Base-by-base conservation (phyloP, 2,329 filamentous ascomycete genomes). In the Exophiala sideris region DNA sequence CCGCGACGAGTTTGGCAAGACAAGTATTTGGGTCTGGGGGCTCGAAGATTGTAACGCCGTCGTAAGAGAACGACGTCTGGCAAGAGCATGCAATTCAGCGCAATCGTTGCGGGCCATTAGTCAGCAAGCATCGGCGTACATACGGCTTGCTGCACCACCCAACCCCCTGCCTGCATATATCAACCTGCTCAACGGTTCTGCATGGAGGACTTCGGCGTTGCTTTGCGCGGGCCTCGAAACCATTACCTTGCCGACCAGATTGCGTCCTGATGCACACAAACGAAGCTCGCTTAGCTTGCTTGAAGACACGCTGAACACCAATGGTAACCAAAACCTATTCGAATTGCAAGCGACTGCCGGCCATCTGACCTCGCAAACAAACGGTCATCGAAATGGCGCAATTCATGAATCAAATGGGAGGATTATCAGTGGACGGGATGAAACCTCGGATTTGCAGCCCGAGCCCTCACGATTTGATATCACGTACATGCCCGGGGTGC, bases 1-100 rank as follows among this genome's bases (percentile, higher is more conserved):
- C 53, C 77, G 89, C 57, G 94, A 99, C 67, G 94, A 99, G 68
- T 92, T 91, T 68, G 89, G 90, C 29, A 97, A 96, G 73, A 82
- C 85, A 33, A 84, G 84, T 47, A 82, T 96, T 32, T 95, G 90
- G 88, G 81, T 91, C 10, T 97, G 91, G 86, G 91, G 87, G 0
- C 69, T 91, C 18, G 87, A 95, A 68, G 84, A 86, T 52, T 74
- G 78, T 38, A 74, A 70, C 45, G 79, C 75, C 40, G 73, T 78
- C 29, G 71, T 79, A 36, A 76, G 82, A 64, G 83, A 86, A 68
- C 70, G 73, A 66, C 57, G 49, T 33, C 33, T 85, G 34, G 73
- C 86, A 39, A 82, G 85, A 53, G 77, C 89, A 16, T 79, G 83
- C 45, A 96, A 96, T 69, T 81, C 83, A 40, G 88, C 91, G 5